A percentile compares a stretch with the other conserved stretches of the same genome.
Evolutionary conservation across 345 rosid genomes (phyloP).

Genomic region (Raphanus raphanistrum): DNA sequence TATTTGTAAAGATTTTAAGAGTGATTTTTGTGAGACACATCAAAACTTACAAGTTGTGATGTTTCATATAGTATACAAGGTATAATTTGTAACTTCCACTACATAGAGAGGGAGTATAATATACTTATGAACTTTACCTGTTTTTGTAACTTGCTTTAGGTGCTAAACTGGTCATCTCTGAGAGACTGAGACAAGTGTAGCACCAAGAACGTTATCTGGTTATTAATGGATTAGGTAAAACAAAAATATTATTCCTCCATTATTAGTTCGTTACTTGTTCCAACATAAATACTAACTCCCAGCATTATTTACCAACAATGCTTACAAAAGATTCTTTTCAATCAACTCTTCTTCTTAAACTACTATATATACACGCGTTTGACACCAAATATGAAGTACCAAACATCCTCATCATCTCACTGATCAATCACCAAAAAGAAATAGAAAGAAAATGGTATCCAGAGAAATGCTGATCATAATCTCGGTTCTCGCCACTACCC

Average conservation of each 20-base stretch:
- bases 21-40: too few species aligned
- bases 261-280: constrained; percentile 36
- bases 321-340: constrained; percentile 19
- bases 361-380: constrained; percentile 27
- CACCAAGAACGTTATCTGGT: constrained; percentile 21
- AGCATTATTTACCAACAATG: constrained; percentile 31
- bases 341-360: not conserved
- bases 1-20: too few species aligned
- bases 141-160: constrained; percentile 26
- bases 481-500: constrained; percentile 37
- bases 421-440: not conserved
- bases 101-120: not conserved
- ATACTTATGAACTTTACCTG: not conserved
- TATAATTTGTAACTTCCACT: constrained; percentile 21
- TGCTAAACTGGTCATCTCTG: constrained; percentile 21
- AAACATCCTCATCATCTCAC: constrained; percentile 27
- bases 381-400: constrained; percentile 11
- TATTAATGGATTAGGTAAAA: constrained; percentile 33
- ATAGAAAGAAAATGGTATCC: constrained; percentile 15
- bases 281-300: constrained; percentile 41
- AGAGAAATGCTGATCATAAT: constrained; percentile 28
- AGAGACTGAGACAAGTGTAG: constrained; percentile 13
- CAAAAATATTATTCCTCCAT: not conserved
- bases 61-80: too few species aligned
- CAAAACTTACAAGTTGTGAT: too few species aligned